phyloP scores from a whole-genome alignment of 2,329 filamentous ascomycete species.

The Iodosphaeria phyllophila region DNA sequence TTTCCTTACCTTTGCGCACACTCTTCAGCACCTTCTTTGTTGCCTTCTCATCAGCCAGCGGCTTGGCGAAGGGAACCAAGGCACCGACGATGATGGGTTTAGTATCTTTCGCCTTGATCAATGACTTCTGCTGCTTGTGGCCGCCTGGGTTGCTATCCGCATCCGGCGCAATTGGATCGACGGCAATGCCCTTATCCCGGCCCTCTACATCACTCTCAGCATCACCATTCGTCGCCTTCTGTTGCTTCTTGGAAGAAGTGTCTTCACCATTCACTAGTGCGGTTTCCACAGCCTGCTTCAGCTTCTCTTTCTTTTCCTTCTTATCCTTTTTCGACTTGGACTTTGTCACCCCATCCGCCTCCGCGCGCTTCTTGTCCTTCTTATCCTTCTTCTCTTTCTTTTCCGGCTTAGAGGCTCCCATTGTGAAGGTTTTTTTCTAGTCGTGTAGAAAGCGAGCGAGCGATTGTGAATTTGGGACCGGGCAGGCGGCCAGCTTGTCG shows the following conservation, averaged over 20 bases:
- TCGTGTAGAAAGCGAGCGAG: too few relatives aligned
- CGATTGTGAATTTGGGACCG: too few relatives aligned
- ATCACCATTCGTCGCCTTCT: too few relatives aligned
- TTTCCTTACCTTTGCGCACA: conserved; percentile 31
- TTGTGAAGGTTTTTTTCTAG: conserved; percentile 4
- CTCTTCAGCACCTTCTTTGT: conserved; percentile 42
- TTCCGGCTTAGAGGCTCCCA: conserved; percentile 16
- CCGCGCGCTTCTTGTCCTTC: conserved; percentile 34
- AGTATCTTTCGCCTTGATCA: conserved; percentile 22
- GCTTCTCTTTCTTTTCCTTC: conserved; percentile 46
- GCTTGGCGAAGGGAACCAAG: conserved; percentile 69
- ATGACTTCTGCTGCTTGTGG: conserved; percentile 24
- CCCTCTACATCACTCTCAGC: too few relatives aligned
- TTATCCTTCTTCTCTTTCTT: conserved; percentile 36
- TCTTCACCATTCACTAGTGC: too few relatives aligned
- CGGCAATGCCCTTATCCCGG: too few relatives aligned
- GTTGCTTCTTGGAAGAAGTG: too few relatives aligned
- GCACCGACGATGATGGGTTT: conserved; percentile 31
- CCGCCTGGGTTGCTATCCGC: conserved; percentile 26
- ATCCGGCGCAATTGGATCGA: too few relatives aligned
- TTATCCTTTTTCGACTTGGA: conserved; percentile 44
- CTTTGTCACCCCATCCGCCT: conserved; percentile 33
- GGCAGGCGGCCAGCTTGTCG: too few relatives aligned
- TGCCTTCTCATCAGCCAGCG: conserved; percentile 62
- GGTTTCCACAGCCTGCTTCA: conserved; percentile 34